Conservation (phyloP, 1,284 basidiomycete genomes). For the Cutaneotrichosporon arboriforme region DNA sequence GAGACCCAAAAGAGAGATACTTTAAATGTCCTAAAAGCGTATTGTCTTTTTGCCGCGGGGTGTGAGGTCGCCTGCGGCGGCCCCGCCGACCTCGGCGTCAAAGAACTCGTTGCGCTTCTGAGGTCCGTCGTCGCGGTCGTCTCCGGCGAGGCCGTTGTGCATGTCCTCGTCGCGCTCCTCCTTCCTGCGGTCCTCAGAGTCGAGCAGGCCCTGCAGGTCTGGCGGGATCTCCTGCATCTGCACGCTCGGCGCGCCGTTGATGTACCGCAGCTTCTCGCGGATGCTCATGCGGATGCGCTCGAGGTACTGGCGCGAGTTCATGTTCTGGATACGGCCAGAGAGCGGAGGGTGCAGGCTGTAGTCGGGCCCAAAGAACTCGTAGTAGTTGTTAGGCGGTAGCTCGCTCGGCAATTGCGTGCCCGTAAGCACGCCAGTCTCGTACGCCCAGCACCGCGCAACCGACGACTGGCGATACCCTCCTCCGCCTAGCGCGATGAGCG, state of each 20-base stretch:
- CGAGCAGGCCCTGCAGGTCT: conserved; percentile 72
- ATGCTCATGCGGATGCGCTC: conserved; percentile 81
- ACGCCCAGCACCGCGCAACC: conserved; percentile 97
- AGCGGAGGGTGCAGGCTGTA: conserved; percentile 91
- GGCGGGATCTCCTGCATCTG: conserved; percentile 96
- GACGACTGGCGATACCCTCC: conserved; percentile 83
- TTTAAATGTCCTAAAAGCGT: conserved; percentile 13
- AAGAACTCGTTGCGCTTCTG: conserved; percentile 21
- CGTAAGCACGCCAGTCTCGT: conserved; percentile 92
- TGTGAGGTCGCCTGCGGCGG: conserved; percentile 2
- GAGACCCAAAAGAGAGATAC: neutral
- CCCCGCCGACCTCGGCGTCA: conserved; percentile 15
- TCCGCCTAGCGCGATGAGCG: conserved; percentile 84
- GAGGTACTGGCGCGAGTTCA: conserved; percentile 74
- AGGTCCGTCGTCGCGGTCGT: conserved; percentile 13
- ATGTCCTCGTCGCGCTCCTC: conserved; percentile 68
- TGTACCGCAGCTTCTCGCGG: conserved; percentile 83
- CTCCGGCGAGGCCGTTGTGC: conserved; percentile 20
- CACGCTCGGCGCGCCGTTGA: conserved; percentile 92
- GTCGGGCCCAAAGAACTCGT: conserved; percentile 86
- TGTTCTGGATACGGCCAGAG: conserved; percentile 85
- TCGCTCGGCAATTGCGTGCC: conserved; percentile 77
- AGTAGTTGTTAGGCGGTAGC: conserved; percentile 83
- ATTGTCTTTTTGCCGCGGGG: conserved; percentile 19
- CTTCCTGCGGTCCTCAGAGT: conserved; percentile 64